phyloP scores from a whole-genome alignment of 345 rosid species.

The Eucalyptus polyanthemos region DNA sequence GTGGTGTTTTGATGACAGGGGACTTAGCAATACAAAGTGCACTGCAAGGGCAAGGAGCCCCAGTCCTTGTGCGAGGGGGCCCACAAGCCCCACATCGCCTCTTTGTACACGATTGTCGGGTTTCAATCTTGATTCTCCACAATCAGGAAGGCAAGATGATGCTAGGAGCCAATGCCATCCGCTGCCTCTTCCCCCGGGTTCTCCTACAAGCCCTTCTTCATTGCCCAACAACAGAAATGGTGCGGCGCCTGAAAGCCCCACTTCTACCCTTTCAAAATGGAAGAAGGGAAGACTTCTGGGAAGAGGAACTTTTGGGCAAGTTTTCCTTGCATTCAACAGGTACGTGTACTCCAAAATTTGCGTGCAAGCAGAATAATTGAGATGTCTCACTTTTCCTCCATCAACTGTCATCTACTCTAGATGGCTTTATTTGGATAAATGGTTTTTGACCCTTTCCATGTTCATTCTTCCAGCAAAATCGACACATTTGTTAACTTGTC shows the following conservation, averaged over 20 bases:
- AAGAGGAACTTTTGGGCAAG: slow-evolving; percentile 95
- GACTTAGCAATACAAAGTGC: slow-evolving; percentile 23
- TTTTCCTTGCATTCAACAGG: slow-evolving; percentile 93
- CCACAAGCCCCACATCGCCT: slow-evolving; percentile 74
- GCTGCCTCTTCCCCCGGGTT: slow-evolving; percentile 88
- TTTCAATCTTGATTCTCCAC: slow-evolving; percentile 46
- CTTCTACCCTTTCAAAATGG: slow-evolving; percentile 46
- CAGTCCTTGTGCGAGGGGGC: slow-evolving; percentile 32
- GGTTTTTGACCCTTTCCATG: not conserved
- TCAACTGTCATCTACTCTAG: not conserved
- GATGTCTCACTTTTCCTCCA: not conserved
- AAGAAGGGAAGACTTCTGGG: slow-evolving; percentile 87
- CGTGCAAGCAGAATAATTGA: not conserved
- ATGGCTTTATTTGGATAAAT: not conserved
- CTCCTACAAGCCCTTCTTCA: slow-evolving; percentile 75
- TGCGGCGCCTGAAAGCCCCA: slow-evolving; percentile 21
- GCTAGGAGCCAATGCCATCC: slow-evolving; percentile 62
- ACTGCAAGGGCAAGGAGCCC: slow-evolving; percentile 41
- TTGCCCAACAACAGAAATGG: slow-evolving; percentile 20
- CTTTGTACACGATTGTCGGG: slow-evolving; percentile 42
- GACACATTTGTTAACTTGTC: not conserved
- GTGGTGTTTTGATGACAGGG: slow-evolving; percentile 27
- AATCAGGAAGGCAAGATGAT: slow-evolving; percentile 41
- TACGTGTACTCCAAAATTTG: not conserved
- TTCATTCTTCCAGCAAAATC: not conserved